Evolutionary conservation across 1,284 basidiomycete genomes (phyloP).

Genomic region (Leucoagaricus sp.): DNA sequence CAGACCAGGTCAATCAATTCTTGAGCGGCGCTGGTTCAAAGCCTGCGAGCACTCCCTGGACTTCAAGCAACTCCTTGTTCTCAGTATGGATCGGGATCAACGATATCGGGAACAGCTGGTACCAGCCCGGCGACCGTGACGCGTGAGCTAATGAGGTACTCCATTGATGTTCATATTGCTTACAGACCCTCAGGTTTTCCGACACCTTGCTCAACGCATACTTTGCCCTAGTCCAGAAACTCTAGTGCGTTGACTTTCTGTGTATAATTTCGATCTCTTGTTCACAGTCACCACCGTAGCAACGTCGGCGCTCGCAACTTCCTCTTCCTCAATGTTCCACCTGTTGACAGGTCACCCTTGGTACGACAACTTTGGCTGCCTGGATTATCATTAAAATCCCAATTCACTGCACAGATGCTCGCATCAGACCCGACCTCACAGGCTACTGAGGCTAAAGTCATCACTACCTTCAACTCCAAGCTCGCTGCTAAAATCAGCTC

Average conservation of each 20-base stretch:
- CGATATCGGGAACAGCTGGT: constrained; percentile 58
- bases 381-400: no score
- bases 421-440: constrained; percentile 41
- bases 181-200: constrained; percentile 40
- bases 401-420: constrained; percentile 44
- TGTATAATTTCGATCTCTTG: not conserved
- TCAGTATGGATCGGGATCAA: constrained; percentile 66
- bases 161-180: not conserved
- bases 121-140: constrained; percentile 42
- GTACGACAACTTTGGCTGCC: constrained; percentile 29
- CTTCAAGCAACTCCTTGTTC: constrained; percentile 51
- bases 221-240: constrained; percentile 54
- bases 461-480: constrained; percentile 51
- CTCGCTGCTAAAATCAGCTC: constrained; percentile 39
- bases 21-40: constrained; percentile 42
- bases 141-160: constrained; percentile 38
- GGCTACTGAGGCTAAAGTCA: constrained; percentile 47
- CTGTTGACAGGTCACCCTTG: constrained; percentile 53
- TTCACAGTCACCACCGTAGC: constrained; percentile 23
- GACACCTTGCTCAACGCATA: constrained; percentile 51
- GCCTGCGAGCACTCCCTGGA: constrained; percentile 53
- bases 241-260: constrained; percentile 37
- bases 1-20: constrained; percentile 59
- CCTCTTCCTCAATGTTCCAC: constrained; percentile 61
- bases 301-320: constrained; percentile 56